Base-by-base conservation (phyloP, 441 rosid genomes). In the Adansonia rubrostipa region DNA sequence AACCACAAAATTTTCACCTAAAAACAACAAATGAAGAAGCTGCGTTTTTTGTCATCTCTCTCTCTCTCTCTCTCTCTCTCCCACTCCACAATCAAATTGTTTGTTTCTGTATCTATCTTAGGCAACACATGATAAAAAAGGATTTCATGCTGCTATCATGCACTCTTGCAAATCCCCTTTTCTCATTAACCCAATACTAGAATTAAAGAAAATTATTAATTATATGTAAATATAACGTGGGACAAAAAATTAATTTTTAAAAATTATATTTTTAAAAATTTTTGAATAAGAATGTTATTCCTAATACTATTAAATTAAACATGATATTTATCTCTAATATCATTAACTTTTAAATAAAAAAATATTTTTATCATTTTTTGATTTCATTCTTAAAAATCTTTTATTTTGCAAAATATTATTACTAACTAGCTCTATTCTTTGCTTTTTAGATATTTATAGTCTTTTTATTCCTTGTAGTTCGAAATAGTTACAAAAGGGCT, bases 111-210 rank as follows among this genome's bases (percentile, higher is more conserved):
- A 70, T 81, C 77, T 83, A 79, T 81, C 86, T 85, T 82, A 88
- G 85, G 89, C 86, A 82, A 86, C 89, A 92, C 92, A 88, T 89
- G 94, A 82, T 77, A 83, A 82, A n/a, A 87, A 87, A 24, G 45
- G 86, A 64, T 82, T 79, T 73, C 58, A 76, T 78, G 84, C 66
- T 81, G 81, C 69, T 82, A 81, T 86, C 88, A 86, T 86, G 79
- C 69, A 60, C 84, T 45, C 70, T 77, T 15, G 36, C 40, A 65
- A 71, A 40, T 6, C 50, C 44, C 15, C 54, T 50, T 62, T 57
- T 40, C 62, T 15, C 47, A 64, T 70, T 4, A 60, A 44, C 44
- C 57, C 53, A 74, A 44, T 36, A 36, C 40, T 36, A 36, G 0
- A 36, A 36, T 36, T 36, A 36, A 36, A 36, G 40, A 36, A 36